A percentile compares a stretch with the other conserved stretches of the same genome.
Conservation (phyloP, 2,329 filamentous ascomycete species). For the Bipolaris oryzae region DNA sequence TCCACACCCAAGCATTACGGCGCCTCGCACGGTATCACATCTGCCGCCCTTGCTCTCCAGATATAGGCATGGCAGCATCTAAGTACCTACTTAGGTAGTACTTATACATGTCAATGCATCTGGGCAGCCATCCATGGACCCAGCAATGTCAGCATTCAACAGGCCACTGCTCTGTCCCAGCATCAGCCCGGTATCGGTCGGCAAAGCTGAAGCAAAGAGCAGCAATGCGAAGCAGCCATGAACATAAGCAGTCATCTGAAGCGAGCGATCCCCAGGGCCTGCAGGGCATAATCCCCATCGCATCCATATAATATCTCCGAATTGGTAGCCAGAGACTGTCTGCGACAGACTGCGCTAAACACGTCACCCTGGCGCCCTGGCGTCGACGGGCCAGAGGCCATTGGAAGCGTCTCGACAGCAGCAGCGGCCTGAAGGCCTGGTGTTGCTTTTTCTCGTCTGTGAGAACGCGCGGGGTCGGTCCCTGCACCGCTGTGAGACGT, state of each 20-base stretch:
- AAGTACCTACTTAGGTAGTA: background rate
- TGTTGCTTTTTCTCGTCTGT: background rate
- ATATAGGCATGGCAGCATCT: too few relatives aligned
- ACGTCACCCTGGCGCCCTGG: constrained; percentile 12
- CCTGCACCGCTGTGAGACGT: constrained; percentile 12
- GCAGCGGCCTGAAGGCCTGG: background rate
- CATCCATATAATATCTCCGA: constrained; percentile 7
- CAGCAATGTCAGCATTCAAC: background rate
- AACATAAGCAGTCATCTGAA: background rate
- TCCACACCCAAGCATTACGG: background rate
- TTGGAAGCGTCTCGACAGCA: background rate
- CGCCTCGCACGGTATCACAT: too few relatives aligned
- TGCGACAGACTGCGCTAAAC: constrained; percentile 12
- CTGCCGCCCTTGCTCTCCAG: too few relatives aligned
- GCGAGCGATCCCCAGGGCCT: background rate
- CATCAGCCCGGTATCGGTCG: background rate
- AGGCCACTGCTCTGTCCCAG: background rate
- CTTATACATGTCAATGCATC: background rate
- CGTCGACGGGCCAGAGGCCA: constrained; percentile 2
- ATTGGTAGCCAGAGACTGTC: constrained; percentile 1
- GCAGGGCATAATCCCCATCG: constrained; percentile 2
- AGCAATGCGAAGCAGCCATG: background rate
- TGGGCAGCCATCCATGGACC: background rate
- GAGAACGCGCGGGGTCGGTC: constrained; percentile 16
- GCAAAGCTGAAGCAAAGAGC: background rate